Evolutionary conservation across 139 green algal genomes (phyloP).

Genomic region (Mesotaenium endlicherianum): DNA sequence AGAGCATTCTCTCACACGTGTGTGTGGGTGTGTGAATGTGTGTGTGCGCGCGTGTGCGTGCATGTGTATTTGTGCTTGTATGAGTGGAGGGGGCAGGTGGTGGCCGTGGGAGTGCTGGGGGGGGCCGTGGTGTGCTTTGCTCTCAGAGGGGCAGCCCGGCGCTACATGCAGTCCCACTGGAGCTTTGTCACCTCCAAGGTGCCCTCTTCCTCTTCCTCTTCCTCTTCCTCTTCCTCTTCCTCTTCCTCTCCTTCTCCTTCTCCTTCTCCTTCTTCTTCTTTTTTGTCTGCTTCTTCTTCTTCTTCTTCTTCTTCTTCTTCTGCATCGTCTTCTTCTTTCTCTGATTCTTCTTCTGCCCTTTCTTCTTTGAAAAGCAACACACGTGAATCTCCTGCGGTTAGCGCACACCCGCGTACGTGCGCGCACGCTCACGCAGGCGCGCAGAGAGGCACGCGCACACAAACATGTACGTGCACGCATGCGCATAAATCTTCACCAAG

Average conservation of each 20-base stretch:
- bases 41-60: too few species aligned
- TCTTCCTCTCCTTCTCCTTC: background rate
- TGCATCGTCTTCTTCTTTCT: background rate
- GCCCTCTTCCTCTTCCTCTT: background rate
- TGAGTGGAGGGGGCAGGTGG: background rate
- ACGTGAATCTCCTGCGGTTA: too few species aligned
- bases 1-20: too few species aligned
- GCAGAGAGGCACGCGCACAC: too few species aligned
- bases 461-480: too few species aligned
- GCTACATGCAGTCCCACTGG: background rate
- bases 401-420: too few species aligned
- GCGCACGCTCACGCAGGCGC: too few species aligned
- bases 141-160: background rate
- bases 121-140: constrained; percentile 8
- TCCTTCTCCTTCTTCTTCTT: background rate
- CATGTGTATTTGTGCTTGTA: too few species aligned
- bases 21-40: too few species aligned
- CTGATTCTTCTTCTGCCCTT: background rate
- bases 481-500: too few species aligned
- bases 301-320: background rate
- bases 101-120: background rate
- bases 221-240: background rate
- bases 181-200: constrained; percentile 1
- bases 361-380: background rate
- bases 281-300: background rate